Evolutionary conservation across 352 stramenopile genomes (phyloP).

Genomic region (Phytopythium sindhum): DNA sequence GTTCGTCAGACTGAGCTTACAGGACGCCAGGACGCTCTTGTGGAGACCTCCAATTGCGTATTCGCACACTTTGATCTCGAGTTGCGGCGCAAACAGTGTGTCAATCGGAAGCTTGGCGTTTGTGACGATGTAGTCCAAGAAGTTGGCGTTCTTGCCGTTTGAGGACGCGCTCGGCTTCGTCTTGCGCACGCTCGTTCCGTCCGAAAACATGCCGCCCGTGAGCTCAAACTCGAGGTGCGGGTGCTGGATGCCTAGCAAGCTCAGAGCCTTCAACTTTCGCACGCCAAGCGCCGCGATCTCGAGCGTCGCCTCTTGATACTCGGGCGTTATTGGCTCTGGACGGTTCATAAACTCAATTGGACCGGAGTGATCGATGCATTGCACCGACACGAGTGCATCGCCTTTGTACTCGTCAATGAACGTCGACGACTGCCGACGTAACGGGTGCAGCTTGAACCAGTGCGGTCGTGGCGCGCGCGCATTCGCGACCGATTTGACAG

Average conservation of each 20-base stretch:
- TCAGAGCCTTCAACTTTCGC: slow-evolving; percentile 56
- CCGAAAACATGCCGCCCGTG: slow-evolving; percentile 42
- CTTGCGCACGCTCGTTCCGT: slow-evolving; percentile 37
- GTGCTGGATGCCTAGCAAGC: slow-evolving; percentile 47
- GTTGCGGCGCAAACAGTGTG: slow-evolving; percentile 52
- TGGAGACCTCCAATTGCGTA: slow-evolving; percentile 49
- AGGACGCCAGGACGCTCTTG: slow-evolving; percentile 50
- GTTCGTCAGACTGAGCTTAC: slow-evolving; percentile 44
- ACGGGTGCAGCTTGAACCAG: slow-evolving; percentile 42
- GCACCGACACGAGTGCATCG: slow-evolving; percentile 55
- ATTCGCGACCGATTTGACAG: slow-evolving; percentile 37
- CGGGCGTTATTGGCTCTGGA: slow-evolving; percentile 35
- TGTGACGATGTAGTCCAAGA: slow-evolving; percentile 57
- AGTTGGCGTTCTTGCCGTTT: slow-evolving; percentile 69
- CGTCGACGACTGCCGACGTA: slow-evolving; percentile 10
- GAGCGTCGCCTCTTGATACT: slow-evolving; percentile 50
- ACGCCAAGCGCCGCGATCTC: slow-evolving; percentile 72
- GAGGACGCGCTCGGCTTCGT: slow-evolving; percentile 34
- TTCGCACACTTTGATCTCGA: slow-evolving; percentile 61
- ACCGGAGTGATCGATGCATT: slow-evolving; percentile 52
- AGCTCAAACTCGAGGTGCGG: slow-evolving; percentile 72
- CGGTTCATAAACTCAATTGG: slow-evolving; percentile 22
- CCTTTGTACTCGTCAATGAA: slow-evolving; percentile 36
- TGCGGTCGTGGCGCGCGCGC: slow-evolving; percentile 41
- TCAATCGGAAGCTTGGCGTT: slow-evolving; percentile 54